These are phyloP conservation scores for Ampelocalamus luodianensis DNA, from an alignment of 176 grass and related monocot genomes.

Conservation along the genomic window DNA sequence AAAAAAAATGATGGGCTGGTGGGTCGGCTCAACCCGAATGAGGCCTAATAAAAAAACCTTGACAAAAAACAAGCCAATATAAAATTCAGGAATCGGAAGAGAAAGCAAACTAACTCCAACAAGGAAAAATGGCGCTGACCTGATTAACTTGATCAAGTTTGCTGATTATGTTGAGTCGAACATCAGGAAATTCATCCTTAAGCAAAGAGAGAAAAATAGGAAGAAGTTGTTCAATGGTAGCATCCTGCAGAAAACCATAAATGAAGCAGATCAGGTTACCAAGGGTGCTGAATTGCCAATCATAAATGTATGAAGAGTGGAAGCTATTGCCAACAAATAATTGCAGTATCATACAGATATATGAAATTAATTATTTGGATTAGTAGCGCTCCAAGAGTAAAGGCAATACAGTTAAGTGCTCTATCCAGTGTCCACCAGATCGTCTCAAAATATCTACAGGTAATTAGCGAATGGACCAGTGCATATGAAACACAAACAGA, in stretches of 20 bases:
- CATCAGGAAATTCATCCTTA: conserved; percentile 98
- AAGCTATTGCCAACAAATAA: conserved; percentile 10
- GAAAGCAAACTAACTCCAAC: neutral
- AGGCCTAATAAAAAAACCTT: neutral
- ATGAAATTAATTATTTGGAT: neutral
- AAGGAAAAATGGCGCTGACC: conserved; percentile 38
- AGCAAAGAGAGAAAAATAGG: conserved; percentile 98
- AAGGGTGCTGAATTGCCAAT: neutral
- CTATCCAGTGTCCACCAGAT: neutral
- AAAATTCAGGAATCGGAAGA: neutral
- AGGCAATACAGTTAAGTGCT: neutral
- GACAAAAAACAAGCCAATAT: neutral
- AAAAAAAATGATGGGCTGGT: neutral
- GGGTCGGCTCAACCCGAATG: neutral
- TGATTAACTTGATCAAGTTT: conserved; percentile 99
- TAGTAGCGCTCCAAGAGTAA: neutral
- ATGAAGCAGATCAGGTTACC: conserved; percentile 15
- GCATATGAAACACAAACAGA: neutral
- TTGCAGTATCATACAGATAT: conserved; percentile 6
- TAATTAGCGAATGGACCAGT: neutral
- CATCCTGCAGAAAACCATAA: conserved; percentile 62
- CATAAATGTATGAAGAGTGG: neutral
- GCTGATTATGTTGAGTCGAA: conserved; percentile 96
- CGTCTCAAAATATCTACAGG: neutral
- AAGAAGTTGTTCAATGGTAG: conserved; percentile 89